phyloP scores from a whole-genome alignment of 2,329 filamentous ascomycete genomes.

The Xylaria polymorpha region DNA sequence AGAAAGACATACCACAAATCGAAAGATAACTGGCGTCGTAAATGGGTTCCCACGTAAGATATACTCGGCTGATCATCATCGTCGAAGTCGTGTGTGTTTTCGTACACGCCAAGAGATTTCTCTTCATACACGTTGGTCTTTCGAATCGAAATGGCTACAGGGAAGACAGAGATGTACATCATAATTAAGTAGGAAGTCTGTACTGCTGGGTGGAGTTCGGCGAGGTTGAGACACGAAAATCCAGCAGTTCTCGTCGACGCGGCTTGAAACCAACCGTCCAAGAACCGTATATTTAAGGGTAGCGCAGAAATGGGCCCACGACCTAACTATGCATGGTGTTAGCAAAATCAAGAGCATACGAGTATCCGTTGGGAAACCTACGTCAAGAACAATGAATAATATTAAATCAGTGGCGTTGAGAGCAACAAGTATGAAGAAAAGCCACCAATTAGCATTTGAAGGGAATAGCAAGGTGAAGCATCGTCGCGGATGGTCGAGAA shows the following conservation, averaged over 20 bases:
- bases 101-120: conserved; percentile 81
- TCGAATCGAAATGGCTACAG: conserved; percentile 94
- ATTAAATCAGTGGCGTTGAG: conserved; percentile 88
- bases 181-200: conserved; percentile 96
- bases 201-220: conserved; percentile 85
- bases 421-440: conserved; percentile 84
- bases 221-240: conserved; percentile 83
- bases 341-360: conserved; percentile 9
- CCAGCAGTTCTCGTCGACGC: conserved; percentile 90
- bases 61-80: conserved; percentile 69
- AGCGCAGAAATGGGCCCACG: conserved; percentile 74
- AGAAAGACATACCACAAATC: conserved; percentile 98
- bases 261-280: conserved; percentile 92
- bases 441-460: conserved; percentile 91
- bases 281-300: conserved; percentile 78
- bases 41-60: conserved; percentile 90
- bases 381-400: conserved; percentile 92
- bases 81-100: conserved; percentile 60
- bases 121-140: conserved; percentile 98
- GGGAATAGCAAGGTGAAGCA: conserved; percentile 97
- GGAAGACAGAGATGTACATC: conserved; percentile 99
- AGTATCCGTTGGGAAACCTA: conserved; percentile 57
- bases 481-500: conserved; percentile 92
- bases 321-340: conserved; percentile 67
- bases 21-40: conserved; percentile 93